phyloP scores from a whole-genome alignment of 805 yeast genomes.

The Jamesozyma rosinii region DNA sequence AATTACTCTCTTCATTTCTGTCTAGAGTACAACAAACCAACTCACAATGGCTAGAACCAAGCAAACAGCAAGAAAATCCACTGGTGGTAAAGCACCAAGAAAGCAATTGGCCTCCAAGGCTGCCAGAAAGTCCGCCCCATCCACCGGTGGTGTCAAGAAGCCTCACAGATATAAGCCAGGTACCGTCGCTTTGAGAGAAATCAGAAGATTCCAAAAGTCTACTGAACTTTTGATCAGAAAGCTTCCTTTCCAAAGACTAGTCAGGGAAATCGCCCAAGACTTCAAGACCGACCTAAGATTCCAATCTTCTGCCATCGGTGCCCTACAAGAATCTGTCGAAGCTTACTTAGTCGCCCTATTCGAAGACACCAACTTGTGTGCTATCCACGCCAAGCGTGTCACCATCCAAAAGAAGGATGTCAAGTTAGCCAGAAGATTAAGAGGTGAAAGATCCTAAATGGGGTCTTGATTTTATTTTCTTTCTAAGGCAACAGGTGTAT shows the following conservation, averaged over 20 bases:
- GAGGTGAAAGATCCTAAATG: constrained; percentile 82
- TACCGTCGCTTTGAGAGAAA: constrained; percentile 92
- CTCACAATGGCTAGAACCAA: constrained; percentile 77
- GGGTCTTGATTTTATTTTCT: not conserved
- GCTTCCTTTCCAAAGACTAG: constrained; percentile 94
- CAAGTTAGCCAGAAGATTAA: constrained; percentile 93
- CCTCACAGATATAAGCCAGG: constrained; percentile 97
- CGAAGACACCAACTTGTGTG: constrained; percentile 97
- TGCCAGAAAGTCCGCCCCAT: constrained; percentile 88
- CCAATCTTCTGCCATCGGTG: constrained; percentile 95
- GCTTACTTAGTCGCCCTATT: constrained; percentile 92
- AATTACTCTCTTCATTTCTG: too few species aligned
- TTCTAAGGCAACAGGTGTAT: not conserved
- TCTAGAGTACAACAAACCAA: not conserved
- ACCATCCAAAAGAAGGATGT: constrained; percentile 97
- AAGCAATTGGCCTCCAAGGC: constrained; percentile 86
- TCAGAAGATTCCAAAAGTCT: constrained; percentile 93
- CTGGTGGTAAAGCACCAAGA: constrained; percentile 96
- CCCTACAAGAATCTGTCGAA: constrained; percentile 96
- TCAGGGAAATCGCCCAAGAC: constrained; percentile 90
- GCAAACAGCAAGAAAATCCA: constrained; percentile 89
- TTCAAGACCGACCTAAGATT: constrained; percentile 87
- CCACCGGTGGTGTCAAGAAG: constrained; percentile 86
- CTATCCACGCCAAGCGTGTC: constrained; percentile 97
- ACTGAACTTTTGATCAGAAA: constrained; percentile 91